Conservation (phyloP, 768 basidiomycete species). For the Cystobasidium onofrii region DNA sequence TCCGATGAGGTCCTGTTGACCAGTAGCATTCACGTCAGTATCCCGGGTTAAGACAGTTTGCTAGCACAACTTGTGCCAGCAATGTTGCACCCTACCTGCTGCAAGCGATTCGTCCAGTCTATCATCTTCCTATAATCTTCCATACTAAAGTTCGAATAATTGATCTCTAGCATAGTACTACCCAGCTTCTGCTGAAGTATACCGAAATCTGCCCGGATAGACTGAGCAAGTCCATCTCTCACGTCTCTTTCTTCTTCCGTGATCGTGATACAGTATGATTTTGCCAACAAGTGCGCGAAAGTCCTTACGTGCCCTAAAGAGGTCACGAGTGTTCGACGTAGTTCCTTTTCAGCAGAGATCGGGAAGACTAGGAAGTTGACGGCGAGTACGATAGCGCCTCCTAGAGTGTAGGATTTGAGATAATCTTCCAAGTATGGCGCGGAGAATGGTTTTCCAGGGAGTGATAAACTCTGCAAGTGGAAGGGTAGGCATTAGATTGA, state of each 20-base stretch:
- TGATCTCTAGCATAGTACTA: slow-evolving; percentile 42
- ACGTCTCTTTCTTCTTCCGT: slow-evolving; percentile 42
- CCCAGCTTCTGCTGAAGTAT: slow-evolving; percentile 43
- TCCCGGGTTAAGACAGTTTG: neutral
- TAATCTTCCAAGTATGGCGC: slow-evolving; percentile 42
- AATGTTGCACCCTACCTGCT: slow-evolving; percentile 7
- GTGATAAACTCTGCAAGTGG: slow-evolving; percentile 5
- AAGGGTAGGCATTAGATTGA: too few species aligned
- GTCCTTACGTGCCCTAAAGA: slow-evolving; percentile 42
- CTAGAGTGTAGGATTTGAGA: slow-evolving; percentile 40
- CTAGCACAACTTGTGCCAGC: neutral
- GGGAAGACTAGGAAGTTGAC: slow-evolving; percentile 44
- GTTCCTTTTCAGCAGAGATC: slow-evolving; percentile 41
- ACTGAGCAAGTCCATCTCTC: slow-evolving; percentile 40
- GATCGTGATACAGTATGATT: slow-evolving; percentile 42
- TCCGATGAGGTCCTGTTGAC: slow-evolving; percentile 24
- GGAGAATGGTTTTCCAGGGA: slow-evolving; percentile 37
- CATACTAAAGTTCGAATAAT: slow-evolving; percentile 43
- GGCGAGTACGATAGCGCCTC: slow-evolving; percentile 41
- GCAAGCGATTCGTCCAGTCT: slow-evolving; percentile 27
- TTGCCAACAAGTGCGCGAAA: slow-evolving; percentile 36
- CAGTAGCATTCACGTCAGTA: neutral
- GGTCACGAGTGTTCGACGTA: slow-evolving; percentile 42
- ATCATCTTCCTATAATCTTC: slow-evolving; percentile 33
- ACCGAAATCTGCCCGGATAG: slow-evolving; percentile 44